Evolutionary conservation across 805 yeast genomes (phyloP), one percentile per base, ranked within the genome.

Genomic region (Wickerhamiella domercqiae): DNA sequence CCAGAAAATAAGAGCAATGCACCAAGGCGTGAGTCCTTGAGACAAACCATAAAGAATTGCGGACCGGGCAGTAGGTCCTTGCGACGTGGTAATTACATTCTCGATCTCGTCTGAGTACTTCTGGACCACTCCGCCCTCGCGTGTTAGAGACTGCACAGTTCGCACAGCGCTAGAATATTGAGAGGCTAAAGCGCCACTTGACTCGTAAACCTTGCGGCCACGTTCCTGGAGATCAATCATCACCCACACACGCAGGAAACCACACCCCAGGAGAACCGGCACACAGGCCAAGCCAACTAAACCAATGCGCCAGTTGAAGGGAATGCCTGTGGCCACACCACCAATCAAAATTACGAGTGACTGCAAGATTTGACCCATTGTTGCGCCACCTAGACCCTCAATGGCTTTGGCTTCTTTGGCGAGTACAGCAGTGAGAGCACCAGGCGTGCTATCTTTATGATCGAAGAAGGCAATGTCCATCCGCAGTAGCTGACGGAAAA

Each of bases 1-100:
- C 67, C 67, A 62, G 53, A 62, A 62, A 9, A 59, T 59, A 4
- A 62, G 51, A 2, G 61, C 66, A 41, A 57, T 47, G 18, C 61
- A 54, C 56, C 61, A 60, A 6, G 62, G 63, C 3, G 60, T 49
- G 21, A 57, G 41, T 6, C 64, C 64, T 43, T 62, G 64, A 14
- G 62, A 53, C 5, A 58, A 44, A 7, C 60, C 64, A 33, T 50
- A 62, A 31, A 60, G 40, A n/a, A 55, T 21, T 1, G 62, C 59
- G 4, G 66, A 58, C 11, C 48, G 41, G 14, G 46, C 7, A 6
- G 50, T 45, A 2, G 55, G 45, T 5, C 32, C 26, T 6, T 57
- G 45, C 2, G 62, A 56, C 28, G 38, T 36, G n/a, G 32, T 19
- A 24, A 60, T 55, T 37, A 57, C 62, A 9, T n/a, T 9, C 17